A percentile compares a stretch with the other conserved stretches of the same genome.
Conservation (phyloP, 768 basidiomycete genomes). For the Antrodiella citrinella region DNA sequence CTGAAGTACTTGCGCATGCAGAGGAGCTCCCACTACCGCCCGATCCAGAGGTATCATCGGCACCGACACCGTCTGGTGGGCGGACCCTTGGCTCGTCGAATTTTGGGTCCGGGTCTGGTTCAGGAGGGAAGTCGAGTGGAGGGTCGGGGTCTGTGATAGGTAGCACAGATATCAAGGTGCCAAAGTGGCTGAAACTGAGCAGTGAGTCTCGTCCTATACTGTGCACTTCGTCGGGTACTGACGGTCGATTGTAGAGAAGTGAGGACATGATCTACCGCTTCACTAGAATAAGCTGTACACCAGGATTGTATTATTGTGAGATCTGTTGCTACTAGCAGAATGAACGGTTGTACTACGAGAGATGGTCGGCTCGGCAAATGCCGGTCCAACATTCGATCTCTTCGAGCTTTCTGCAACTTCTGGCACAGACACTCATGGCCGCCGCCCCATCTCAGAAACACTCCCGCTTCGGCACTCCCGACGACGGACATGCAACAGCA, state of each 20-base stretch:
- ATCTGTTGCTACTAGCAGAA: no score
- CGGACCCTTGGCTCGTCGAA: conserved; percentile 1
- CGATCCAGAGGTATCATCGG: conserved; percentile 19
- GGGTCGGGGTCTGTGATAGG: conserved; percentile 4
- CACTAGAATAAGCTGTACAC: no score
- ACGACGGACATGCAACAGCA: no score
- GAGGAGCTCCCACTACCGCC: conserved; percentile 61
- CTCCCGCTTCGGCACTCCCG: no score
- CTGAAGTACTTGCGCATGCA: conserved; percentile 48
- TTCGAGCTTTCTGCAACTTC: no score
- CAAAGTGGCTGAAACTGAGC: conserved; percentile 75
- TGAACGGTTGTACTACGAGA: no score
- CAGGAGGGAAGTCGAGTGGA: conserved; percentile 3
- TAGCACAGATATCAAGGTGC: conserved; percentile 47
- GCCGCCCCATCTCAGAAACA: no score
- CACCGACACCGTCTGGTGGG: background rate
- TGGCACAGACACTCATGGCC: no score
- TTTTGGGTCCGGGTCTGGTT: conserved; percentile 1
- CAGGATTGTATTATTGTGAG: no score
- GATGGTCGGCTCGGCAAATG: no score
- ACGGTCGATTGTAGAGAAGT: conserved; percentile 2
- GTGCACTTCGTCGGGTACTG: background rate
- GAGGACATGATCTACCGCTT: background rate
- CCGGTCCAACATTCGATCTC: no score
- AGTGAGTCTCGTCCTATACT: conserved; percentile 31